Evolutionary conservation across 805 yeast genomes (phyloP), one percentile per base, ranked within the genome.

Genomic region (Wickerhamomyces bovis): DNA sequence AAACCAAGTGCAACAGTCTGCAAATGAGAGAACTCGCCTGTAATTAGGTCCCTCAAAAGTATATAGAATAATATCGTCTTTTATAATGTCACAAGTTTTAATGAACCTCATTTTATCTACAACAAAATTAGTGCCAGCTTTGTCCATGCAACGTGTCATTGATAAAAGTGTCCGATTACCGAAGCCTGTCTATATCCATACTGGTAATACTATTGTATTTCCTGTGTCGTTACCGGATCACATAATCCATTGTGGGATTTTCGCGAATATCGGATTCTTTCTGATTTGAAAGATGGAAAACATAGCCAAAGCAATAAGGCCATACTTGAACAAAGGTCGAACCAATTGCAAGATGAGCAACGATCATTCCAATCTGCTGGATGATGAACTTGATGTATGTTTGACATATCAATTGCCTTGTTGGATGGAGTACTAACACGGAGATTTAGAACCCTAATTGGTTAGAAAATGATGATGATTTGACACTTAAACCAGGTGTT

Each of bases 381-480:
- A n/a, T 8, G 11, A 33, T 33, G 12, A 33, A 7, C 12, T 33
- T 16, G 36, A 33, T 33, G 36, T 33, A 33, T 16, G 36, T 33
- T 5, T 33, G 9, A 11, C 5, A 4, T n/a, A 3, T 8, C 11
- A 28, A 28, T 28, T 28, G n/a, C n/a, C 11, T 3, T 8, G 31
- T 13, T 28, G 4, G 31, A 28, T 28, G 4, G 31, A 13, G 2
- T 25, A 9, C 35, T 30, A 15, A 30, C 35, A 28, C 16, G 9
- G 6, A 6, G 15, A 3, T 15, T 30, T 26, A 50, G 45, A 25
- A 15, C n/a, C 39, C 44, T n/a, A 43, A 57, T 38, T 57, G 62
- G 62, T 41, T 56, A 1, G 60, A 57, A 23, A 50, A 57, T 41
- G 61, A 59, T 40, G 53, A 52, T 43, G 54, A 57, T 38, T 39